These are phyloP conservation scores for Coemansia sp. DNA, from an alignment of 192 early-diverging fungal species.

Conservation along the genomic window DNA sequence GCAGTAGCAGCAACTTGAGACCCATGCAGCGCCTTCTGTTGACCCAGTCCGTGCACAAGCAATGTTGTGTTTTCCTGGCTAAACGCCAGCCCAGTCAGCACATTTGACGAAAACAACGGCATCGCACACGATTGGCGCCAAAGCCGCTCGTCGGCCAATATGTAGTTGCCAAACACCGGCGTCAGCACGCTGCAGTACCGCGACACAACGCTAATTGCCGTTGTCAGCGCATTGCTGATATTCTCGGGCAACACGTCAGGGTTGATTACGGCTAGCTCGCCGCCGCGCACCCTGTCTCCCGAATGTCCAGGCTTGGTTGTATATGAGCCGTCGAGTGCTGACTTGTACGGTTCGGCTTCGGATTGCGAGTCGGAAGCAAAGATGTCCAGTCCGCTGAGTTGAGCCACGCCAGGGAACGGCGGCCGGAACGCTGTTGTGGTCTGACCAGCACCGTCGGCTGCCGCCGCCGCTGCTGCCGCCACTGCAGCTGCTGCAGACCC, in stretches of 20 bases:
- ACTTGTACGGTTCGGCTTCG: neutral
- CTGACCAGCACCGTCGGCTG: neutral
- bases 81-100: conserved; percentile 37
- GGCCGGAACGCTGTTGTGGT: conserved; percentile 8
- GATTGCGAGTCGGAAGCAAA: conserved; percentile 13
- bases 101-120: conserved; percentile 40
- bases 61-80: conserved; percentile 39
- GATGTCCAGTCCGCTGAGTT: conserved; percentile 44
- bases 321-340: neutral
- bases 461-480: neutral
- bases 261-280: conserved; percentile 13
- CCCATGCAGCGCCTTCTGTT: conserved; percentile 1
- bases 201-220: conserved; percentile 32
- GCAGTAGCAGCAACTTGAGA: neutral
- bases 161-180: conserved; percentile 41
- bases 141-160: conserved; percentile 45
- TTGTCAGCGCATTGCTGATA: conserved; percentile 33
- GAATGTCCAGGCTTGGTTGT: neutral
- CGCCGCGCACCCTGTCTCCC: neutral
- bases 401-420: conserved; percentile 40
- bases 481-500: neutral
- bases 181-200: conserved; percentile 46
- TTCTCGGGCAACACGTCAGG: conserved; percentile 27
- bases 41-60: neutral
- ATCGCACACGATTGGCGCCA: conserved; percentile 42